phyloP scores from a whole-genome alignment of 139 green algal genomes.

The Micractinium sp. region DNA sequence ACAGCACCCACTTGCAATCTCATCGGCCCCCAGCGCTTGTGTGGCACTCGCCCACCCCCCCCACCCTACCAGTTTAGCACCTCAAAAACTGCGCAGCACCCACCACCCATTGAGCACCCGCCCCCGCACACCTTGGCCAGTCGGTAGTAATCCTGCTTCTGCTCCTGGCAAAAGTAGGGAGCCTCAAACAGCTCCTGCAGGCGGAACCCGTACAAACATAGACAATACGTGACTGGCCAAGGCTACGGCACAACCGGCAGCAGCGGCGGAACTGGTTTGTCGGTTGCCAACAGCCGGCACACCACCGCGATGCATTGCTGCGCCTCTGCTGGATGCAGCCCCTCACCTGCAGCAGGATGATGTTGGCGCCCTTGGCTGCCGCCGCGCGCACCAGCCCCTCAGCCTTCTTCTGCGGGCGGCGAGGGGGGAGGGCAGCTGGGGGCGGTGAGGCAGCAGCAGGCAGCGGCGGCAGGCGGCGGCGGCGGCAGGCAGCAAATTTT shows the following conservation, averaged over 20 bases:
- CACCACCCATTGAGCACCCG: not conserved
- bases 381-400: constrained; percentile 62
- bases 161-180: constrained; percentile 70
- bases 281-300: not conserved
- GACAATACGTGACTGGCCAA: not conserved
- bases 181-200: constrained; percentile 76
- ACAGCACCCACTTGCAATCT: not conserved
- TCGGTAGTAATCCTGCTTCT: constrained; percentile 27
- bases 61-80: no score
- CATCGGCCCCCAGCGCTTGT: not conserved
- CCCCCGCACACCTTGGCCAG: constrained; percentile 1
- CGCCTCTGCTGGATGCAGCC: no score
- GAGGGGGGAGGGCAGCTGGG: not conserved
- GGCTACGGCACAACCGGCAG: no score
- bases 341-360: constrained; percentile 74
- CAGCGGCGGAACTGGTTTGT: not conserved
- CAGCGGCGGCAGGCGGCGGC: not conserved
- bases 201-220: not conserved
- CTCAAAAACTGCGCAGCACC: no score
- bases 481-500: not conserved
- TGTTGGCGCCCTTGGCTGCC: constrained; percentile 65
- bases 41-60: no score
- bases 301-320: not conserved
- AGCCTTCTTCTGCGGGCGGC: constrained; percentile 56
- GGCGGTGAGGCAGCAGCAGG: not conserved